Evolutionary conservation across 2,329 filamentous ascomycete genomes (phyloP).

Genomic region (Sporothrix sp.): DNA sequence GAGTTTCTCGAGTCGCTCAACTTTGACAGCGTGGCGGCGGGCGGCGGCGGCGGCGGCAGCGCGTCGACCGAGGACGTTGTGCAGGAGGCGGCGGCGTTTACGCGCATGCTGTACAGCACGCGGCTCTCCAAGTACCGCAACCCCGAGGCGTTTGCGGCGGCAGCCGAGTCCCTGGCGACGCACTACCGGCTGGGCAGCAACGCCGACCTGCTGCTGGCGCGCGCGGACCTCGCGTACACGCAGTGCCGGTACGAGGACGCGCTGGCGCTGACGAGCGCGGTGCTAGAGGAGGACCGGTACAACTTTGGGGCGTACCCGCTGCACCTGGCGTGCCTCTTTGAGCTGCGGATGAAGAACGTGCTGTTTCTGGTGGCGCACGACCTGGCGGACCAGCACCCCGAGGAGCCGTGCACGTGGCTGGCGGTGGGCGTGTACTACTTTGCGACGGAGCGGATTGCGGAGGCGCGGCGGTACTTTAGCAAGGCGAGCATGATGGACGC

Average conservation of each 20-base stretch:
- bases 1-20: constrained; percentile 79
- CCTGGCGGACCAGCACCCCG: constrained; percentile 80
- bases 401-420: constrained; percentile 86
- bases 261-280: constrained; percentile 69
- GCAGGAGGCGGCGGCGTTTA: constrained; percentile 87
- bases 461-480: constrained; percentile 90
- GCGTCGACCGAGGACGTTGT: constrained; percentile 28
- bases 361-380: constrained; percentile 90
- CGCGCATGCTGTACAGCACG: constrained; percentile 92
- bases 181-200: constrained; percentile 85
- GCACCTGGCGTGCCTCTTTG: constrained; percentile 82
- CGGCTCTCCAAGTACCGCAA: constrained; percentile 91
- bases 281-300: constrained; percentile 76
- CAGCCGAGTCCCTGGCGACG: constrained; percentile 82
- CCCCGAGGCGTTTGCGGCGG: constrained; percentile 68
- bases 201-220: constrained; percentile 79
- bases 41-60: constrained; percentile 35
- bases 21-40: constrained; percentile 62
- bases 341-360: constrained; percentile 76
- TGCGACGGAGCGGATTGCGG: constrained; percentile 76
- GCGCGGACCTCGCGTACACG: constrained; percentile 85
- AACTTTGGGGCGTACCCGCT: constrained; percentile 84
- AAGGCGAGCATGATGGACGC: constrained; percentile 97
- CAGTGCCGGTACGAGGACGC: constrained; percentile 90
- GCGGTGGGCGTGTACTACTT: constrained; percentile 95